Base-by-base conservation (phyloP, 768 basidiomycete genomes). In the Leccinum uliginosum region DNA sequence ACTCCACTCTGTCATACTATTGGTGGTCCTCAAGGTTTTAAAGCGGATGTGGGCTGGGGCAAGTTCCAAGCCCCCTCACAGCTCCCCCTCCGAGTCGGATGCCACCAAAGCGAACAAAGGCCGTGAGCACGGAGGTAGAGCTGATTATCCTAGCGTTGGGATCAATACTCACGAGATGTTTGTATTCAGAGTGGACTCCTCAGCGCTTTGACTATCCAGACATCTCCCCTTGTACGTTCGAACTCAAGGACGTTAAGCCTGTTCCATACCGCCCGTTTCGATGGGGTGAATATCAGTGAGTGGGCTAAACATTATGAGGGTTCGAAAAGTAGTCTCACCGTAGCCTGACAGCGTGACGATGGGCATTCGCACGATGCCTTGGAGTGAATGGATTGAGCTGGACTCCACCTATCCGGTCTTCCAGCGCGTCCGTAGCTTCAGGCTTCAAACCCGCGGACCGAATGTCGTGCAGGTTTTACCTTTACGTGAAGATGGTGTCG, bases 311-410 rank as follows among this genome's bases (percentile, higher is more conserved):
- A 10, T 43, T 44, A 11, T 9, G 12, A 30, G 19, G 44, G 32
- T 40, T 32, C 26, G 30, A 17, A 23, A 17, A 24, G 24, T 3
- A 21, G 26, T 46, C 65, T 64, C 27, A 67, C 50, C 23, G 29
- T 27, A 12, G 3, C 21, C 4, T 34, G 34, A 17, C 38, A 87
- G 85, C 60, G 76, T 86, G 43, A 88, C 84, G 30, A 88, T 87
- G 84, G 85, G 82, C 59, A 81, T 86, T 62, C 79, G 83, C 38
- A 71, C 65, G 50, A 87, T 89, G 85, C 74, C 74, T 9, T 90
- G 84, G 83, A 76, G 78, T 40, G 81, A 85, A 53, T 89, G 87
- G 88, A 82, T 90, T 47, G 85, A 89, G 73, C 75, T 88, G 30
- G 88, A 88, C 67, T 76, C 78, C 54, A 73, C 81, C 54, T 86